These are phyloP conservation scores for Senecio squalidus DNA, from an alignment of 140 eudicot species.

Conservation along the genomic window DNA sequence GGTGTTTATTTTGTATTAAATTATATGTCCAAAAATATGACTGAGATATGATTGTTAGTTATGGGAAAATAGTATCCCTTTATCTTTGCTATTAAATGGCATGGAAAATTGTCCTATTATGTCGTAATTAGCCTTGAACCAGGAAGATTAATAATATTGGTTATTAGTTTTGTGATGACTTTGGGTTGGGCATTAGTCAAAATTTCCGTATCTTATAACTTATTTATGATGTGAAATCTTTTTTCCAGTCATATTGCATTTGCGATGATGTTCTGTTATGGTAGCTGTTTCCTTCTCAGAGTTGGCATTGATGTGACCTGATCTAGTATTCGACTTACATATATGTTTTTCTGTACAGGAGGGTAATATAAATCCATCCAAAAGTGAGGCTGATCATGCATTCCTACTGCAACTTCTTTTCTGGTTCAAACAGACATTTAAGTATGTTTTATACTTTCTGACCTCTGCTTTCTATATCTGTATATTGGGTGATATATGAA, in stretches of 20 bases:
- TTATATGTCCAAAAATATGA: no score
- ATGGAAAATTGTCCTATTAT: no score
- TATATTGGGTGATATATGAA: not conserved
- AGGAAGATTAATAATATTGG: not conserved
- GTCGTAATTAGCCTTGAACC: not conserved
- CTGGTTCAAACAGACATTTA: slow-evolving; percentile 97
- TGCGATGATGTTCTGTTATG: not conserved
- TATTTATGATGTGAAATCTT: not conserved
- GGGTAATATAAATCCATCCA: slow-evolving; percentile 70
- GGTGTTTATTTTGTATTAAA: no score
- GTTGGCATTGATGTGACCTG: not conserved
- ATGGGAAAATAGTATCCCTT: no score
- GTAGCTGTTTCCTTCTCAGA: not conserved
- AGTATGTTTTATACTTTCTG: slow-evolving; percentile 30
- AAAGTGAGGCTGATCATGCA: slow-evolving; percentile 69
- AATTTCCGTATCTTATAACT: no score
- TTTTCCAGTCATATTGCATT: not conserved
- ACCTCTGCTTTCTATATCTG: not conserved
- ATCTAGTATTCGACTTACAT: slow-evolving; percentile 7
- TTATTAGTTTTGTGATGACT: not conserved
- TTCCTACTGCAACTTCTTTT: slow-evolving; percentile 82
- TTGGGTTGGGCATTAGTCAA: not conserved
- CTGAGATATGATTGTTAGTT: no score
- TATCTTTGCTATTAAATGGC: no score
- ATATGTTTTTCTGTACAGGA: slow-evolving; percentile 43